Evolutionary conservation across 148 eudicot genomes (phyloP).

Genomic region (Persicaria tinctoria): DNA sequence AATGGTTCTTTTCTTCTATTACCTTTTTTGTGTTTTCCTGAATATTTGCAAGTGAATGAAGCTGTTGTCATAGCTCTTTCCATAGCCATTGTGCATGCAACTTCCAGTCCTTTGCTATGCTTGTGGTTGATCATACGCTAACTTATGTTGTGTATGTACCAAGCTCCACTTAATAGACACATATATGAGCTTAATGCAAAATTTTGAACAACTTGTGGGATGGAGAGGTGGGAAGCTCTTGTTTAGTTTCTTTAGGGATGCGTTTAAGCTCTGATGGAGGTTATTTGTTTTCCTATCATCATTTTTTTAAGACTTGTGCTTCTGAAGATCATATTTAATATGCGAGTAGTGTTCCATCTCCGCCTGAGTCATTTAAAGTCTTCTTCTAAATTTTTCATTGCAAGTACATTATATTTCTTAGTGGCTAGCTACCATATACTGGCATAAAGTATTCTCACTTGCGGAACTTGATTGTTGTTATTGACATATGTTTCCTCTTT

Average conservation of each 20-base stretch:
- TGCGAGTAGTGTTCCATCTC: neutral
- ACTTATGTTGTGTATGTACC: neutral
- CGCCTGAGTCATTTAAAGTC: neutral
- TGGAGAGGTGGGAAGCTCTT: neutral
- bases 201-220: neutral
- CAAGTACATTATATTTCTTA: neutral
- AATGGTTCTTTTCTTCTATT: neutral
- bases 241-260: slow-evolving; percentile 3
- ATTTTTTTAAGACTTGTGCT: neutral
- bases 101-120: neutral
- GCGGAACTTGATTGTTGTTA: neutral
- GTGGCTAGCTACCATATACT: neutral
- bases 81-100: neutral
- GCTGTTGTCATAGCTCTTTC: neutral
- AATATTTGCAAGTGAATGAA: neutral
- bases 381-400: neutral
- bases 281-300: neutral
- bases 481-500: neutral
- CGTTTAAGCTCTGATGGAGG: slow-evolving; percentile 3
- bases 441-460: neutral
- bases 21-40: neutral
- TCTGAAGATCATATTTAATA: neutral
- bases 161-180: neutral
- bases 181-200: neutral
- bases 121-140: neutral